Base-by-base conservation (phyloP, 768 basidiomycete genomes). In the Clitopilus passeckerianus region DNA sequence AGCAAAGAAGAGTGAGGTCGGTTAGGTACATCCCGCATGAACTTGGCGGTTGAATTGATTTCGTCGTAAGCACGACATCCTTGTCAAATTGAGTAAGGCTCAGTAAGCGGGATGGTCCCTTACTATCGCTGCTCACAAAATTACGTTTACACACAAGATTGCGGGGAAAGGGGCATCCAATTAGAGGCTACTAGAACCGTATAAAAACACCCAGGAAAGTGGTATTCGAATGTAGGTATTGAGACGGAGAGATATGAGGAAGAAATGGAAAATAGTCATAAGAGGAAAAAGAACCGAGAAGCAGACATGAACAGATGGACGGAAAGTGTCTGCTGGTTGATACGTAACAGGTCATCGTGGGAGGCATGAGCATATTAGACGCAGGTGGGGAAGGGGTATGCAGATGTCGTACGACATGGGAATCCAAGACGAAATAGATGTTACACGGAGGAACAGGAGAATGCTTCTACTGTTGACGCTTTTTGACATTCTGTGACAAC, bases 401-500 rank as follows among this genome's bases (percentile, higher is more conserved):
- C 53, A 58, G 61, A 56, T 54, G 61, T 59, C 61, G 63, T 64
- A 63, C 65, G 63, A 61, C 63, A 60, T 64, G 60, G 43, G 63
- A 58, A 58, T 57, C 53, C 54, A 53, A 58, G 16, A 57, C 56
- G 59, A 66, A 43, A 64, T 52, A 65, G 64, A 65, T 59, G 57
- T 59, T 65, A 66, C 55, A 65, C 46, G 6, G 46, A 50, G 46
- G 20, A 23, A 23, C 18, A 20, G 18, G 20, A 50, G 46, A 54
- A 64, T 61, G 52, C 63, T 59, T 66, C 80, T 73, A 91, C 74
- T 83, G 85, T 74, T 91, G 89, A 63, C 90, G 89, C 72, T 93
- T 93, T 83, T 96, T 95, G 69, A 97, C 93, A 72, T 97, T 97
- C 76, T 95, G 93, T 57, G 93, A 95, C 67, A 98, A 78, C 95